These are phyloP conservation scores for Aristolochia fimbriata DNA, from an alignment of 164 flowering plant genomes.

Conservation along the genomic window DNA sequence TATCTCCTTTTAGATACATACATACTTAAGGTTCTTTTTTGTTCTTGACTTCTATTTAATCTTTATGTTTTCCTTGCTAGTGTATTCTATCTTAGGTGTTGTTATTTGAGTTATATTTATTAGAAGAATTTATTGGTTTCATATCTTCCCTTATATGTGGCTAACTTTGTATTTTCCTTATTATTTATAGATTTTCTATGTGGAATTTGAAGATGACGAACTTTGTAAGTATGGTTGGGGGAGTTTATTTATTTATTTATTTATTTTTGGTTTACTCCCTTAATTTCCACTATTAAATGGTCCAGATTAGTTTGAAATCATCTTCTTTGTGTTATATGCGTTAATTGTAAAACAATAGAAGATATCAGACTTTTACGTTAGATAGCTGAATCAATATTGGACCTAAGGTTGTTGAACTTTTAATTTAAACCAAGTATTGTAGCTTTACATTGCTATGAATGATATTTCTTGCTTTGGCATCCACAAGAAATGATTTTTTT, in stretches of 20 bases:
- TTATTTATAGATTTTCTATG: neutral
- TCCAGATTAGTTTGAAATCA: neutral
- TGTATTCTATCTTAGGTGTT: neutral
- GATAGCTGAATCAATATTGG: neutral
- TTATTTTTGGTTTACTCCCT: neutral
- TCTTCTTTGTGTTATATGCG: neutral
- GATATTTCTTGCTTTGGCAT: neutral
- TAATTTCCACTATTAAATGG: neutral
- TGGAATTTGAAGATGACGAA: constrained; percentile 11
- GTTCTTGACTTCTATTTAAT: neutral
- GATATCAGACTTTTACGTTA: neutral
- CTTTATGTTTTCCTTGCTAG: neutral
- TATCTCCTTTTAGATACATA: neutral
- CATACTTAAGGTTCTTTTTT: neutral
- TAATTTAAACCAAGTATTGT: neutral
- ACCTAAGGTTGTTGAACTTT: neutral
- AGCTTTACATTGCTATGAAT: neutral
- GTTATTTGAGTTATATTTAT: neutral
- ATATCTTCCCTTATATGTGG: neutral
- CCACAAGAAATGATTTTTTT: neutral
- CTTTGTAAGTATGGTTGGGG: constrained; percentile 6
- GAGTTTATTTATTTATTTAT: neutral
- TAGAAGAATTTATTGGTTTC: neutral
- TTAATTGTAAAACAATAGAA: neutral
- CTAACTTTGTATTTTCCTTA: neutral